phyloP scores from a whole-genome alignment of 345 rosid genomes.

The Acer negundo region DNA sequence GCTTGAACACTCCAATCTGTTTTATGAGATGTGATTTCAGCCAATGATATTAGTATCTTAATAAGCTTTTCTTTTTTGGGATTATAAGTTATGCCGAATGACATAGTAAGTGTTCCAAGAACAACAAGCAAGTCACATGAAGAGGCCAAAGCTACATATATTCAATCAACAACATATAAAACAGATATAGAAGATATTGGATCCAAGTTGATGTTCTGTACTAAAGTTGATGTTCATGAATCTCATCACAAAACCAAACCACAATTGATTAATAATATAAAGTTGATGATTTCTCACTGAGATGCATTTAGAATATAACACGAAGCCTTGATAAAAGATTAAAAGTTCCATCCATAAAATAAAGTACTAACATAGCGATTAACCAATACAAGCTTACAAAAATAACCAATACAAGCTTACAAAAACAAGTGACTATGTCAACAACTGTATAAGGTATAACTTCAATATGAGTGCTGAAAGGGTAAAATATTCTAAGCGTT shows the following conservation, averaged over 20 bases:
- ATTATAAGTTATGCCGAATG: background rate
- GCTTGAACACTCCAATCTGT: slow-evolving; percentile 68
- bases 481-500: background rate
- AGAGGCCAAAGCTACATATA: background rate
- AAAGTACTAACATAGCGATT: background rate
- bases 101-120: background rate
- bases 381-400: background rate
- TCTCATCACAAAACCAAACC: background rate
- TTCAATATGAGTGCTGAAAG: background rate
- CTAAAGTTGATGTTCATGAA: background rate
- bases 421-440: background rate
- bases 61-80: background rate
- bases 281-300: background rate
- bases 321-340: background rate
- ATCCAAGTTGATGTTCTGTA: background rate
- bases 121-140: background rate
- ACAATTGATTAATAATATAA: background rate
- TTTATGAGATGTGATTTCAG: slow-evolving; percentile 13
- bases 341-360: background rate
- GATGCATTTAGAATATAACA: background rate
- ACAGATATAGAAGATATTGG: background rate
- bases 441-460: background rate
- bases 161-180: too few species aligned
- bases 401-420: background rate
- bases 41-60: background rate